phyloP scores from a whole-genome alignment of 352 stramenopile species.

The Globisporangium perplexum region DNA sequence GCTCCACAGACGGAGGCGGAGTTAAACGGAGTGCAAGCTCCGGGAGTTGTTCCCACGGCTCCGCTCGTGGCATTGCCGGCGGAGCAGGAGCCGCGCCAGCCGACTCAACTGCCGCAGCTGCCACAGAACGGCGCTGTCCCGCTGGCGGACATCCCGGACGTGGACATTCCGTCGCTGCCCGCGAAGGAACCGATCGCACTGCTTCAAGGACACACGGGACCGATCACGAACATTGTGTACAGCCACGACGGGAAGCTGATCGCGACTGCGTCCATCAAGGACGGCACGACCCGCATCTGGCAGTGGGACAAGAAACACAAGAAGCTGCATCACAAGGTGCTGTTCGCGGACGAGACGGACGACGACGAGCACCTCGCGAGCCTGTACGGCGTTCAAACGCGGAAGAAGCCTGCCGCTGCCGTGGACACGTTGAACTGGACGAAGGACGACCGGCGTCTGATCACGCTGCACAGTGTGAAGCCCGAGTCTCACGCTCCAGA shows the following conservation, averaged over 20 bases:
- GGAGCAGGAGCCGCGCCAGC: constrained; percentile 12
- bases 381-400: constrained; percentile 38
- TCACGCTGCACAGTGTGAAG: constrained; percentile 71
- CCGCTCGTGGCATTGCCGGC: not conserved
- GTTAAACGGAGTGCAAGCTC: constrained; percentile 14
- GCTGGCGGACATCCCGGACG: constrained; percentile 36
- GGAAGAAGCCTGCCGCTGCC: constrained; percentile 34
- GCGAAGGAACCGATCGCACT: constrained; percentile 51
- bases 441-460: constrained; percentile 46
- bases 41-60: not conserved
- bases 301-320: constrained; percentile 57
- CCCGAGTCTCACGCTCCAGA: constrained; percentile 37
- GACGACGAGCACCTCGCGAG: constrained; percentile 37
- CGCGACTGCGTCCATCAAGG: constrained; percentile 92
- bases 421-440: constrained; percentile 69
- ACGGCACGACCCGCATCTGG: constrained; percentile 81
- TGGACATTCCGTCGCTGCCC: constrained; percentile 29
- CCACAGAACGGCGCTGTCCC: constrained; percentile 33
- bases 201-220: constrained; percentile 86
- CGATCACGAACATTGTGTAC: constrained; percentile 94
- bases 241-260: constrained; percentile 88
- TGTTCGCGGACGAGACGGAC: constrained; percentile 37
- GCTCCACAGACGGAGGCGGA: not conserved
- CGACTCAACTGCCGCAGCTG: constrained; percentile 43
- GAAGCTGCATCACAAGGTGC: constrained; percentile 41